Evolutionary conservation across 192 early-diverging fungal species (phyloP).

Genomic region (Entomortierella chlamydospora): DNA sequence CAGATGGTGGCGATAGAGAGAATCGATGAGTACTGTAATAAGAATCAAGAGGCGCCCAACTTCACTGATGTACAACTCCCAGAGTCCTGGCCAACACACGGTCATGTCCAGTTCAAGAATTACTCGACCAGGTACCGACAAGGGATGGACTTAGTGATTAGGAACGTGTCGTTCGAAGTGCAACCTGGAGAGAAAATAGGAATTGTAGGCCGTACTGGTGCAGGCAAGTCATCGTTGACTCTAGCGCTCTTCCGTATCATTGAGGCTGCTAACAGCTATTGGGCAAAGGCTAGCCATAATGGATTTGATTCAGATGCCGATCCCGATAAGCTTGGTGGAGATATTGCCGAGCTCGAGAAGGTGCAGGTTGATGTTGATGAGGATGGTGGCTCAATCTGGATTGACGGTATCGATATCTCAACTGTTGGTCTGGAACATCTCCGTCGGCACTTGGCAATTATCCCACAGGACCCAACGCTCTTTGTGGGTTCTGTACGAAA

Average conservation of each 20-base stretch:
- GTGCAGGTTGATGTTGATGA: conserved; percentile 29
- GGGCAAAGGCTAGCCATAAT: conserved; percentile 29
- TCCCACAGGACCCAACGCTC: conserved; percentile 81
- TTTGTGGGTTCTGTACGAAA: conserved; percentile 68
- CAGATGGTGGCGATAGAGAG: conserved; percentile 81
- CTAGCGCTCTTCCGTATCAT: conserved; percentile 59
- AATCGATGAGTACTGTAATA: conserved; percentile 69
- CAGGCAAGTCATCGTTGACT: conserved; percentile 62
- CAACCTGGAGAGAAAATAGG: conserved; percentile 74
- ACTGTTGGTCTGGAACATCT: conserved; percentile 66
- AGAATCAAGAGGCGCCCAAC: conserved; percentile 54
- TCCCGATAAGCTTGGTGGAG: neutral
- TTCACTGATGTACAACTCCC: conserved; percentile 60
- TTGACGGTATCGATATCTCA: conserved; percentile 55
- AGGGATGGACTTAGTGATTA: conserved; percentile 82
- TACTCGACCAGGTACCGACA: conserved; percentile 85
- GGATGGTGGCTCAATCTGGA: conserved; percentile 51
- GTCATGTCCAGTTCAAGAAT: conserved; percentile 74
- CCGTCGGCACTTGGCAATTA: conserved; percentile 75
- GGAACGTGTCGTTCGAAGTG: conserved; percentile 65
- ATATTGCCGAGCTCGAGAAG: conserved; percentile 12
- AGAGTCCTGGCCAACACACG: conserved; percentile 77
- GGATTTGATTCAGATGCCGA: conserved; percentile 12
- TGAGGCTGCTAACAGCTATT: conserved; percentile 52
- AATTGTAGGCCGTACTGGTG: conserved; percentile 68